A percentile compares a stretch with the other conserved stretches of the same genome.
These are phyloP conservation scores for Poa annua DNA, from an alignment of 176 grass and related monocot genomes.

Conservation along the genomic window DNA sequence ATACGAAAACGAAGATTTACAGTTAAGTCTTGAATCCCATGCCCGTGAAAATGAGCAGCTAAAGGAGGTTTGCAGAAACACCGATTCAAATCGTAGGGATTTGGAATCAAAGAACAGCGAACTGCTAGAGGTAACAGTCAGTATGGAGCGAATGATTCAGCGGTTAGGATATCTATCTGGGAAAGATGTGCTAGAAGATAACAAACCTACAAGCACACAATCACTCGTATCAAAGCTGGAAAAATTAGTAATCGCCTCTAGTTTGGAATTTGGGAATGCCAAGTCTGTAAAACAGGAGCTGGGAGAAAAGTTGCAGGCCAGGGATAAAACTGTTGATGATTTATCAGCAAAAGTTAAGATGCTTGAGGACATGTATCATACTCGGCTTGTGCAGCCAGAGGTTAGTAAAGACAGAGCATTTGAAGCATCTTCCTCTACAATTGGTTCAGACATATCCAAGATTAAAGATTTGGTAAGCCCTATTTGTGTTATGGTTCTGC, in stretches of 20 bases:
- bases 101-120: slow-evolving; percentile 65
- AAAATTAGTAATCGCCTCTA: slow-evolving; percentile 70
- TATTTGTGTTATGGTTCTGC: slow-evolving; percentile 37
- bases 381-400: slow-evolving; percentile 58
- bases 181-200: slow-evolving; percentile 66
- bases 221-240: slow-evolving; percentile 76
- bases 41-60: slow-evolving; percentile 68
- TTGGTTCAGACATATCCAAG: slow-evolving; percentile 73
- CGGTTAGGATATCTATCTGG: slow-evolving; percentile 67
- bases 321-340: slow-evolving; percentile 72
- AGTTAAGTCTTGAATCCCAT: slow-evolving; percentile 70
- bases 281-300: slow-evolving; percentile 83
- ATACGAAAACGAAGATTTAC: slow-evolving; percentile 84
- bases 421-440: slow-evolving; percentile 72
- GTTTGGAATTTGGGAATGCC: slow-evolving; percentile 63
- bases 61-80: slow-evolving; percentile 60
- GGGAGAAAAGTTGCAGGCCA: slow-evolving; percentile 74
- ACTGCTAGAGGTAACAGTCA: slow-evolving; percentile 61
- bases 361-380: slow-evolving; percentile 72
- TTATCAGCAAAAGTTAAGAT: slow-evolving; percentile 73
- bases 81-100: slow-evolving; percentile 49
- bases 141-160: slow-evolving; percentile 84
- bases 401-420: slow-evolving; percentile 71
- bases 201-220: slow-evolving; percentile 62
- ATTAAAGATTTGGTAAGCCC: slow-evolving; percentile 82